Evolutionary conservation across 2,329 filamentous ascomycete genomes (phyloP).

Genomic region (Rugonectria rugulosa): DNA sequence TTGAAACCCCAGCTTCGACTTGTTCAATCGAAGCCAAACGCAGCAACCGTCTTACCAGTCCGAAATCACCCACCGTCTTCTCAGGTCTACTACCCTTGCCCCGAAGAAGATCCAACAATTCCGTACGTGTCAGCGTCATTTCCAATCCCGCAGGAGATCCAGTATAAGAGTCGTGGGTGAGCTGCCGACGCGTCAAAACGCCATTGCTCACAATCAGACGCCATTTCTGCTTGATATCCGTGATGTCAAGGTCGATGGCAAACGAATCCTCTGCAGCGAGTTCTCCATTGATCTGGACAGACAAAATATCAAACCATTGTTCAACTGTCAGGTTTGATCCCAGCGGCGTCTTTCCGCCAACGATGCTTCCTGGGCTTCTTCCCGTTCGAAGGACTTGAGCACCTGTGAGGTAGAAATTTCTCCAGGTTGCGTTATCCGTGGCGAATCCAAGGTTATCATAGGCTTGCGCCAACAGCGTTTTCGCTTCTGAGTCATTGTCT

Average conservation of each 20-base stretch:
- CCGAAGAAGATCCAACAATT: conserved; percentile 3
- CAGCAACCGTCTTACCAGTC: background rate
- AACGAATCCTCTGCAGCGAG: background rate
- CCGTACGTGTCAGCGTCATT: background rate
- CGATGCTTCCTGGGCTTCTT: background rate
- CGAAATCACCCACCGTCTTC: background rate
- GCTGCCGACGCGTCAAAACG: conserved; percentile 4
- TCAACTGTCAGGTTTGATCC: conserved; percentile 4
- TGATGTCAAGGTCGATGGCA: conserved; percentile 2
- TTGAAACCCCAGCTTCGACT: too few species aligned
- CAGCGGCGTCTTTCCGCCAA: conserved; percentile 4
- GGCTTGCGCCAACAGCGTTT: conserved; percentile 38
- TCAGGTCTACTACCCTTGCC: background rate
- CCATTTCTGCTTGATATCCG: conserved; percentile 7
- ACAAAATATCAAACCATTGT: conserved; percentile 9
- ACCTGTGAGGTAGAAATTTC: conserved; percentile 48
- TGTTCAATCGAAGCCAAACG: background rate
- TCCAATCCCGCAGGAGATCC: background rate
- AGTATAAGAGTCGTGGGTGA: background rate
- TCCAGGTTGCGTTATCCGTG: conserved; percentile 50
- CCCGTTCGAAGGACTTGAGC: conserved; percentile 23
- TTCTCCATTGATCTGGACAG: conserved; percentile 8
- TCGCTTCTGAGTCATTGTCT: conserved; percentile 19
- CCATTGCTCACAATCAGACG: conserved; percentile 8
- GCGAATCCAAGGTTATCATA: conserved; percentile 45